phyloP scores from a whole-genome alignment of 2,329 filamentous ascomycete species.

The Dothistroma septosporum region DNA sequence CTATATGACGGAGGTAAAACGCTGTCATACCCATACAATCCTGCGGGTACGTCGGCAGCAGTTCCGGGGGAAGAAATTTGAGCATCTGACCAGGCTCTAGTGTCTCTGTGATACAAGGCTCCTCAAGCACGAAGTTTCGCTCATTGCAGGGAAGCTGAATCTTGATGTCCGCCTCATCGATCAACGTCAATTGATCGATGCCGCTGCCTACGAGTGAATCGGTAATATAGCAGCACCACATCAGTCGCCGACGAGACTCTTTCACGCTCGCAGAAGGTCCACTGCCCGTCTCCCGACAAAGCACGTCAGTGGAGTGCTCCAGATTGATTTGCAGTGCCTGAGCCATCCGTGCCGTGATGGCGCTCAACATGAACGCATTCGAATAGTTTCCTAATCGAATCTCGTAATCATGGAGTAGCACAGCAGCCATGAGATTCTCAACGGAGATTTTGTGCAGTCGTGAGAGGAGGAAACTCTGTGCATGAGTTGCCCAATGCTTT shows the following conservation, averaged over 20 bases:
- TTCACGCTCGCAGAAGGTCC: slow-evolving; percentile 25
- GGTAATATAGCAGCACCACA: slow-evolving; percentile 28
- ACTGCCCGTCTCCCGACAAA: slow-evolving; percentile 20
- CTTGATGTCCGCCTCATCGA: slow-evolving; percentile 27
- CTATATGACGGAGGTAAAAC: slow-evolving; percentile 24
- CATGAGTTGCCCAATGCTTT: slow-evolving; percentile 23
- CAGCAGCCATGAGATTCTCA: slow-evolving; percentile 25
- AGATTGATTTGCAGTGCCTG: slow-evolving; percentile 27
- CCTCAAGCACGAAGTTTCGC: slow-evolving; percentile 24
- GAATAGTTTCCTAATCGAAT: slow-evolving; percentile 26
- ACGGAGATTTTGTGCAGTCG: slow-evolving; percentile 24
- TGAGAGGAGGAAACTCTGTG: slow-evolving; percentile 23
- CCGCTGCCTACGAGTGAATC: slow-evolving; percentile 25
- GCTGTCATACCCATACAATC: slow-evolving; percentile 27
- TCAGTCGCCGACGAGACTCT: slow-evolving; percentile 25
- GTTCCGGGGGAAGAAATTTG: slow-evolving; percentile 20
- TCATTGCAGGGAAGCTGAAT: slow-evolving; percentile 27
- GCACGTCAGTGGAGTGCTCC: slow-evolving; percentile 25
- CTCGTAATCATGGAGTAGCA: slow-evolving; percentile 25
- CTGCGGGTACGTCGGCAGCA: slow-evolving; percentile 23
- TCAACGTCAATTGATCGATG: slow-evolving; percentile 25
- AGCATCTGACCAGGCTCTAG: slow-evolving; percentile 23
- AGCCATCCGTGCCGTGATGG: slow-evolving; percentile 25
- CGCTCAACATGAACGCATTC: slow-evolving; percentile 26
- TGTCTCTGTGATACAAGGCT: slow-evolving; percentile 25